phyloP scores from a whole-genome alignment of 2,329 filamentous ascomycete species.

The Aspergillus spinulosporus region DNA sequence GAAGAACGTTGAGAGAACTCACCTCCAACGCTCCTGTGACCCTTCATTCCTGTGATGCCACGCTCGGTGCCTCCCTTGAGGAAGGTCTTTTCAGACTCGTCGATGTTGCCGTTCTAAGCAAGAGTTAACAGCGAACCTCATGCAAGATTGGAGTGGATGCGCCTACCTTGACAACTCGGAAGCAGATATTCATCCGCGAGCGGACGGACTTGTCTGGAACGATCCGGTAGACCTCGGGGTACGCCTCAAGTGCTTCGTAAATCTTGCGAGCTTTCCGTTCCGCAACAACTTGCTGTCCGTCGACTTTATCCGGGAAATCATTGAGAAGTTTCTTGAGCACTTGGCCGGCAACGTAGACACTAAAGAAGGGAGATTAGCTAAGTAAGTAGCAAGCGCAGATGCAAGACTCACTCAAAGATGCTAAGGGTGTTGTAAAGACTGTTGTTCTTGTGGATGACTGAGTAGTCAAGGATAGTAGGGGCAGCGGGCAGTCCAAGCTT shows the following conservation, averaged over 20 bases:
- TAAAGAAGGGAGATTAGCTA: constrained; percentile 34
- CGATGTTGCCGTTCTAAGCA: constrained; percentile 59
- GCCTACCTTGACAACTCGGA: constrained; percentile 62
- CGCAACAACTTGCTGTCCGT: constrained; percentile 72
- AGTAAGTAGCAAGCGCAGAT: constrained; percentile 10
- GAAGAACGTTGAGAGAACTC: not conserved
- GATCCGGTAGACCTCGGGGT: constrained; percentile 72
- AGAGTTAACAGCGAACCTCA: not conserved
- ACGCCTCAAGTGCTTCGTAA: constrained; percentile 73
- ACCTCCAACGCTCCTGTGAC: constrained; percentile 82
- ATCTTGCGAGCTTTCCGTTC: constrained; percentile 73
- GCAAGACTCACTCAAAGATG: constrained; percentile 61
- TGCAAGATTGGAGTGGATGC: not conserved
- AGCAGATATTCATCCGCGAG: constrained; percentile 95
- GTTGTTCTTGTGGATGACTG: constrained; percentile 81
- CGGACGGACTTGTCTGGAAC: constrained; percentile 74
- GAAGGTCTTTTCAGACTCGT: constrained; percentile 72
- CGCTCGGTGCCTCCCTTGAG: constrained; percentile 67
- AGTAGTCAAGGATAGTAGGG: constrained; percentile 78
- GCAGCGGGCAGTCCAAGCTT: constrained; percentile 58
- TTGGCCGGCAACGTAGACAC: constrained; percentile 85
- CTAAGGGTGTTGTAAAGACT: constrained; percentile 94
- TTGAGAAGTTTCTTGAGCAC: constrained; percentile 75
- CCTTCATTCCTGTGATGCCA: constrained; percentile 78
- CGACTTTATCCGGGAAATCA: constrained; percentile 66